Evolutionary conservation across 495 filamentous ascomycete species (phyloP).

Genomic region (Penicillium odoratum): DNA sequence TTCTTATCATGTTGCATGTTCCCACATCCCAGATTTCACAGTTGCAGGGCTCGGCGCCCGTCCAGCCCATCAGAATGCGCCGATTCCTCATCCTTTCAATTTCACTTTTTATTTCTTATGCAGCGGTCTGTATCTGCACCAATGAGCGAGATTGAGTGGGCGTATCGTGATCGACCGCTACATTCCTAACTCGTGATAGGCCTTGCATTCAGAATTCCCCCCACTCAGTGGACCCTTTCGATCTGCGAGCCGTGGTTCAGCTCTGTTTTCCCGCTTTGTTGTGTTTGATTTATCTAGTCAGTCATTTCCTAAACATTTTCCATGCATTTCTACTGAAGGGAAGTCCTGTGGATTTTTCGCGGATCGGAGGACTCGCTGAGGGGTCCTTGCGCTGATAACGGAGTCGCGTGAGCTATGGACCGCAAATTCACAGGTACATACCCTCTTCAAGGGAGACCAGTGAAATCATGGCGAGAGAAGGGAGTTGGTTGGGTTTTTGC

Average conservation of each 20-base stretch:
- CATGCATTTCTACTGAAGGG: neutral
- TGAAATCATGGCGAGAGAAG: conserved; percentile 1
- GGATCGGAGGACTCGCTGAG: neutral
- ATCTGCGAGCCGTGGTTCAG: conserved; percentile 18
- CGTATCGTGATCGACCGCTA: conserved; percentile 18
- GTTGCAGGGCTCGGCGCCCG: neutral
- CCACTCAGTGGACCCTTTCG: conserved; percentile 14
- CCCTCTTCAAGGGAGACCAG: neutral
- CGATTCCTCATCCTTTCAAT: conserved; percentile 16
- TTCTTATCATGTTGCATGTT: conserved; percentile 3
- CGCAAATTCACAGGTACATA: conserved; percentile 9
- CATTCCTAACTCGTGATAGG: conserved; percentile 14
- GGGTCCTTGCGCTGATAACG: neutral
- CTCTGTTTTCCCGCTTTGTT: conserved; percentile 4
- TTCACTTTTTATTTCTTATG: neutral
- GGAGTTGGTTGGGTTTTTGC: neutral
- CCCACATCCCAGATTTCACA: neutral
- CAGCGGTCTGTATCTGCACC: conserved; percentile 5
- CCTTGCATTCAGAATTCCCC: neutral
- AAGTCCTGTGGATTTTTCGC: neutral
- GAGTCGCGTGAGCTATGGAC: conserved; percentile 14
- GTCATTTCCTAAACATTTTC: neutral
- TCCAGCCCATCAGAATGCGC: conserved; percentile 11
- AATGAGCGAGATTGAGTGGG: conserved; percentile 3
- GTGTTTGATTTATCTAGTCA: conserved; percentile 15